Conservation (phyloP, 352 stramenopile species). For the Phytophthora cryptogea region DNA sequence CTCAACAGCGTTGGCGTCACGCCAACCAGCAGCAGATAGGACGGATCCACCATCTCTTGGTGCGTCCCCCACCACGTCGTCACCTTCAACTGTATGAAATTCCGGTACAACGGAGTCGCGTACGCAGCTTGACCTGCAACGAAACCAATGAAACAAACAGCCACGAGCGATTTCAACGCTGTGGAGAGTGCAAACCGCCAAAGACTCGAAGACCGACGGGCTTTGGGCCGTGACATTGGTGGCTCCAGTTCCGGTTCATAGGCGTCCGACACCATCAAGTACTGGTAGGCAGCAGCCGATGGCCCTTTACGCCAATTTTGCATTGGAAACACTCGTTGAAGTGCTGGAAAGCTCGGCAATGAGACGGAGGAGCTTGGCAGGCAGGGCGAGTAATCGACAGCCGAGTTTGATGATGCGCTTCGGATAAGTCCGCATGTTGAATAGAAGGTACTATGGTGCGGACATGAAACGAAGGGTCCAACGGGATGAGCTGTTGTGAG, state of each 20-base stretch:
- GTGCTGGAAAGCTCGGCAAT: conserved; percentile 13
- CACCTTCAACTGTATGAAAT: conserved; percentile 15
- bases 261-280: conserved; percentile 3
- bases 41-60: conserved; percentile 56
- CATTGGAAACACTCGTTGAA: background rate
- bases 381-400: conserved; percentile 8
- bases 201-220: background rate
- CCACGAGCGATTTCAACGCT: conserved; percentile 6
- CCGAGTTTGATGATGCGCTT: conserved; percentile 1
- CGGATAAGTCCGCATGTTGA: background rate
- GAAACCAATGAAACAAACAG: conserved; percentile 21
- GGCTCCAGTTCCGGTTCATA: conserved; percentile 12
- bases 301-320: conserved; percentile 1
- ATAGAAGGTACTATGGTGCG: background rate
- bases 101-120: conserved; percentile 27
- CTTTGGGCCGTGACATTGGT: background rate
- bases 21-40: conserved; percentile 53
- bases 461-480: background rate
- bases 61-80: conserved; percentile 29
- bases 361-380: background rate
- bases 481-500: background rate
- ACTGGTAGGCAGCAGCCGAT: background rate
- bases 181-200: conserved; percentile 1
- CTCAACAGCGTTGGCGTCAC: conserved; percentile 43
- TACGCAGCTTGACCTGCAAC: conserved; percentile 29